These are phyloP conservation scores for Bipolaris bicolor DNA, from an alignment of 2,329 filamentous ascomycete species.

Conservation along the genomic window DNA sequence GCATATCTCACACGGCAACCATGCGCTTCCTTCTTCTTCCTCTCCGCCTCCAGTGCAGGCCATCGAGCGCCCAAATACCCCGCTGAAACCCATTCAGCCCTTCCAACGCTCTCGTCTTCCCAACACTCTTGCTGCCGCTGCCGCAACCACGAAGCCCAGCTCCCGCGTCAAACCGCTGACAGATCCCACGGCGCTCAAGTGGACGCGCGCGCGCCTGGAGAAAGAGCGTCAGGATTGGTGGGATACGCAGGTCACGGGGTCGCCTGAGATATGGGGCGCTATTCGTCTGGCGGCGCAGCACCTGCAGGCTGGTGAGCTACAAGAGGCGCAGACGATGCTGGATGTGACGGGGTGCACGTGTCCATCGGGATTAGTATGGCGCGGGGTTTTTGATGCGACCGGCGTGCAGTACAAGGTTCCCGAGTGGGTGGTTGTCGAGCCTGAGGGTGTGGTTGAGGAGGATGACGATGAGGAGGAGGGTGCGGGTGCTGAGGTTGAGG, in stretches of 20 bases:
- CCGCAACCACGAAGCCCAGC: constrained; percentile 22
- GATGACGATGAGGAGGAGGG: constrained; percentile 32
- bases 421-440: constrained; percentile 55
- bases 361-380: constrained; percentile 51
- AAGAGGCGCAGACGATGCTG: constrained; percentile 75
- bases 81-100: constrained; percentile 33
- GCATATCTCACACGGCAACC: constrained; percentile 24
- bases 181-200: constrained; percentile 27
- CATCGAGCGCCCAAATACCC: constrained; percentile 34
- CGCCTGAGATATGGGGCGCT: constrained; percentile 79
- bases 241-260: constrained; percentile 82
- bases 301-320: constrained; percentile 61
- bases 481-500: constrained; percentile 6
- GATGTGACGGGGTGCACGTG: constrained; percentile 70
- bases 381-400: constrained; percentile 53
- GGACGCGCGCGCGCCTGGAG: constrained; percentile 69
- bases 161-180: constrained; percentile 31
- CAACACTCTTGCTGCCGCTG: constrained; percentile 28
- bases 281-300: constrained; percentile 71
- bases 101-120: constrained; percentile 38
- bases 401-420: constrained; percentile 54
- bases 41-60: not conserved
- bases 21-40: constrained; percentile 2
- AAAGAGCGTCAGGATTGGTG: constrained; percentile 83
- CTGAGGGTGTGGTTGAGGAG: constrained; percentile 45